phyloP scores from a whole-genome alignment of 192 early-diverging fungal genomes.

The Diversispora epigaea region DNA sequence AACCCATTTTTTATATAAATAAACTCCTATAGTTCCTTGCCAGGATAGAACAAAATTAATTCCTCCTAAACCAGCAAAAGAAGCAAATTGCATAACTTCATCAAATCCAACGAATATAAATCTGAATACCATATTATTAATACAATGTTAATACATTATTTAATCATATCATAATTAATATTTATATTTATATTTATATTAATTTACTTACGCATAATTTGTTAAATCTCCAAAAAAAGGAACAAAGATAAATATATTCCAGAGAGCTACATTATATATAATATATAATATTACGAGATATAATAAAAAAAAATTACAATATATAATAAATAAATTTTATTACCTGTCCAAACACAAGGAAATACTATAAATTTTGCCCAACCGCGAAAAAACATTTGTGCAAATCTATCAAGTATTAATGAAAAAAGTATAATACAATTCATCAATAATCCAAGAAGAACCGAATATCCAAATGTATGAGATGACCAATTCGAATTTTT shows the following conservation, averaged over 20 bases:
- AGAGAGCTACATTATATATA: not conserved
- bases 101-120: not conserved
- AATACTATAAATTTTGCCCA: not conserved
- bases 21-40: not conserved
- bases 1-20: not conserved
- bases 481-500: not conserved
- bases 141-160: not conserved
- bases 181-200: not conserved
- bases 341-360: not conserved
- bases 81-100: conserved; percentile 7
- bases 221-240: not conserved
- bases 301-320: not conserved
- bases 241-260: not conserved
- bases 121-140: not conserved
- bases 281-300: not conserved
- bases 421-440: not conserved
- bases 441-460: not conserved
- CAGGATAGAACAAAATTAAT: not conserved
- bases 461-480: not conserved
- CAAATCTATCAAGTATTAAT: not conserved
- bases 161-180: not conserved
- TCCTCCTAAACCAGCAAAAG: not conserved
- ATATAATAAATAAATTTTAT: not conserved
- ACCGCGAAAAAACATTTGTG: not conserved
- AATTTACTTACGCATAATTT: not conserved